phyloP scores from a whole-genome alignment of 1,284 basidiomycete species.

The Neolentinus lepideus region DNA sequence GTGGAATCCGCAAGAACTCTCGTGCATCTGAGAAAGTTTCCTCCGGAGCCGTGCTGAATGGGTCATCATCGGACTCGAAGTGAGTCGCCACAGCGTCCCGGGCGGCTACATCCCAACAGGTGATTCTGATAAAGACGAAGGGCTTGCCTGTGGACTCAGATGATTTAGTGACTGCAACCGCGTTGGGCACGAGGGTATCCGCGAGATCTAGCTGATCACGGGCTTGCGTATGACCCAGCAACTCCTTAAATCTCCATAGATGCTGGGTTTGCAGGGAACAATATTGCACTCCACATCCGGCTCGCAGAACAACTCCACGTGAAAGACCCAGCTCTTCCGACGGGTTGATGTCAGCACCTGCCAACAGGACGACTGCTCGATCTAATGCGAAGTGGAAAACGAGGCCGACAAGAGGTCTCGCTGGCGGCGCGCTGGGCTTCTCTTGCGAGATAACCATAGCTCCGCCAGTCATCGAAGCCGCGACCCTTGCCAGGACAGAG shows the following conservation, averaged over 20 bases:
- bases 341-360: constrained; percentile 74
- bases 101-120: constrained; percentile 39
- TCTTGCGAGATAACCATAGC: not conserved
- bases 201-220: constrained; percentile 47
- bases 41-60: constrained; percentile 39
- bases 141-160: constrained; percentile 23
- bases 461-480: constrained; percentile 23
- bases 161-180: constrained; percentile 37
- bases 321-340: constrained; percentile 56
- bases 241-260: constrained; percentile 30
- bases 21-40: constrained; percentile 27
- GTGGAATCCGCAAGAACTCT: constrained; percentile 33
- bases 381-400: constrained; percentile 53
- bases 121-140: constrained; percentile 33
- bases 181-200: constrained; percentile 41
- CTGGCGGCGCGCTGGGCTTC: constrained; percentile 17
- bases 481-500: constrained; percentile 39
- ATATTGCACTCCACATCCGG: constrained; percentile 52
- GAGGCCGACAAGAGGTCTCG: constrained; percentile 48
- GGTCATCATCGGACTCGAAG: constrained; percentile 53
- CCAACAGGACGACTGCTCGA: constrained; percentile 62
- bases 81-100: constrained; percentile 56
- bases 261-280: constrained; percentile 49
- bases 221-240: constrained; percentile 34
- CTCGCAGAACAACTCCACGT: constrained; percentile 66